phyloP scores from a whole-genome alignment of 495 filamentous ascomycete species.

The Letharia columbiana region DNA sequence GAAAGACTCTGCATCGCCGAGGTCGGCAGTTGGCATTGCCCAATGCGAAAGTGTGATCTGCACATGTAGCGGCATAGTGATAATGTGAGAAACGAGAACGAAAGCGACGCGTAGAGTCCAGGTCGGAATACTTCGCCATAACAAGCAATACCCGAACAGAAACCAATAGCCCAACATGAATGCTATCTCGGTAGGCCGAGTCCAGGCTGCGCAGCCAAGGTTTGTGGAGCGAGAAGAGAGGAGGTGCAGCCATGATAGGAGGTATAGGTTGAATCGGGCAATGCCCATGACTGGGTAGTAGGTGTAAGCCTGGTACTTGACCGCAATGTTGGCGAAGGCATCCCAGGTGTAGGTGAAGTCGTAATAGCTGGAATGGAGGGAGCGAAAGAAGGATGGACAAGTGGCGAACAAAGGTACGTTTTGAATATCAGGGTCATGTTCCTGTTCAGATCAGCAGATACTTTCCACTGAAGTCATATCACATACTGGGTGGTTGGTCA shows the following conservation, averaged over 20 bases:
- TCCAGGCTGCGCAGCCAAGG: constrained; percentile 32
- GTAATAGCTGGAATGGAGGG: constrained; percentile 37
- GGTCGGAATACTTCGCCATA: constrained; percentile 36
- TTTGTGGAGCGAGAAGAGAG: constrained; percentile 33
- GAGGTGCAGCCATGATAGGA: constrained; percentile 20
- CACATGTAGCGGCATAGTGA: constrained; percentile 43
- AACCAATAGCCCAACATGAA: constrained; percentile 35
- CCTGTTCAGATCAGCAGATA: constrained; percentile 21
- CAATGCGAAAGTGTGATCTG: constrained; percentile 47
- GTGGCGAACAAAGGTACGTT: constrained; percentile 44
- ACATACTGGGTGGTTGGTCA: constrained; percentile 39
- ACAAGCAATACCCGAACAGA: constrained; percentile 39
- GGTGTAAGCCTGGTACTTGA: constrained; percentile 39
- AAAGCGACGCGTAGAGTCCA: constrained; percentile 39
- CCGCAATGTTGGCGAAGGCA: constrained; percentile 32
- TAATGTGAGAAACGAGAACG: constrained; percentile 39
- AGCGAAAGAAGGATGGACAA: constrained; percentile 38
- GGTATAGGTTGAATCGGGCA: constrained; percentile 33
- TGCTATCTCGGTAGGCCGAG: constrained; percentile 27
- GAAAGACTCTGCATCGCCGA: constrained; percentile 41
- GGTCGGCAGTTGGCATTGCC: constrained; percentile 41
- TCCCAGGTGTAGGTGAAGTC: constrained; percentile 40
- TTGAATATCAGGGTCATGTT: constrained; percentile 46
- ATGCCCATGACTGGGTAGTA: constrained; percentile 47
- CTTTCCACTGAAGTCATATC: background rate